Percentiles rank a stretch among this genome's conserved stretches.
Evolutionary conservation across 2,329 filamentous ascomycete genomes (phyloP).

Genomic region (Exserohilum rostratum): DNA sequence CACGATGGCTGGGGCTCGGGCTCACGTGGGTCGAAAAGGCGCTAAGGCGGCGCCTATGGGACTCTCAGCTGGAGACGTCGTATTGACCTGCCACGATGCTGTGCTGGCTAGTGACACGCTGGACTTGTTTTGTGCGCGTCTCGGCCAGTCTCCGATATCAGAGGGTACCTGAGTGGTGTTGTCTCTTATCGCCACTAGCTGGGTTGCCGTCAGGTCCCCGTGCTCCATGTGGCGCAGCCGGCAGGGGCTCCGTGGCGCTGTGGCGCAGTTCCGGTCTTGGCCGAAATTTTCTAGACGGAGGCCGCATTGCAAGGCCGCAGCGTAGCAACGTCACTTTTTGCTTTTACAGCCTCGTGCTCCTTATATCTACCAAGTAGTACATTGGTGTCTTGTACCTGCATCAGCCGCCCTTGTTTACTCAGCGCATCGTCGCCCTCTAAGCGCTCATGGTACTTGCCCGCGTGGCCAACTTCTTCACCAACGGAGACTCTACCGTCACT

Average conservation of each 20-base stretch:
- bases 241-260: conserved; percentile 4
- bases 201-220: conserved; percentile 24
- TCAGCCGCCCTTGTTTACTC: neutral
- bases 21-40: conserved; percentile 23
- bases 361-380: conserved; percentile 2
- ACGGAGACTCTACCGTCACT: conserved; percentile 39
- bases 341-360: conserved; percentile 3
- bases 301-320: conserved; percentile 22
- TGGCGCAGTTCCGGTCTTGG: conserved; percentile 33
- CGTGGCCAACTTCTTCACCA: conserved; percentile 55
- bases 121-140: neutral
- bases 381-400: neutral
- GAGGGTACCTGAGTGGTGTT: neutral
- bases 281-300: conserved; percentile 34
- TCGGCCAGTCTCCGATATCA: neutral
- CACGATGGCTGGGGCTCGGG: conserved; percentile 30
- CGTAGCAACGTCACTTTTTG: conserved; percentile 32
- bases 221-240: conserved; percentile 16
- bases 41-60: conserved; percentile 16
- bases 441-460: conserved; percentile 58
- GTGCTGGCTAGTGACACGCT: neutral
- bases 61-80: conserved; percentile 1
- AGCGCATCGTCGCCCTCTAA: conserved; percentile 24
- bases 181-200: conserved; percentile 1
- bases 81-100: conserved; percentile 5